These are phyloP conservation scores for Mortierella sp. DNA, from an alignment of 371 early-diverging fungal species.

Conservation along the genomic window DNA sequence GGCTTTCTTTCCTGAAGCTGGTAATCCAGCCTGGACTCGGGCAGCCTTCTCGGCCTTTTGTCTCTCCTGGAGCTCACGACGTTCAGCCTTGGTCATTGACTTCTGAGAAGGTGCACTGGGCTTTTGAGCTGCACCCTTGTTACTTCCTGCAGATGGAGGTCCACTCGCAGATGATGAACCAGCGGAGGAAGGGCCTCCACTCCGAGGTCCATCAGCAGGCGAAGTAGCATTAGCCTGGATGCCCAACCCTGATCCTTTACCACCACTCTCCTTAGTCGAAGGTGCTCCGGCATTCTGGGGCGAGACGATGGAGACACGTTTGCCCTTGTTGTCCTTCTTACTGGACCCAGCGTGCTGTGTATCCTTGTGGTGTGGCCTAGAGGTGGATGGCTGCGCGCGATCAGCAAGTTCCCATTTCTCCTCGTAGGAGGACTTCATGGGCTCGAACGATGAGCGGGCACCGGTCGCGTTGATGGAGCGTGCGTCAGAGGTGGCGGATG, in stretches of 20 bases:
- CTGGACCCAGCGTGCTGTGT: conserved; percentile 15
- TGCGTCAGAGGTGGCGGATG: conserved; percentile 26
- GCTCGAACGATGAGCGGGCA: conserved; percentile 46
- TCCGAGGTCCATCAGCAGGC: conserved; percentile 24
- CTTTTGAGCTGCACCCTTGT: conserved; percentile 30
- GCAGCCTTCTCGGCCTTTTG: conserved; percentile 80
- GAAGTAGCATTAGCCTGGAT: conserved; percentile 32
- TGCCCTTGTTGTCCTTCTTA: conserved; percentile 52
- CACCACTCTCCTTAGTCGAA: conserved; percentile 16
- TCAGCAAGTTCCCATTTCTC: conserved; percentile 49
- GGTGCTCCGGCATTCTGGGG: conserved; percentile 3
- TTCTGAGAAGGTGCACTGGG: conserved; percentile 51
- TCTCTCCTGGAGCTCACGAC: conserved; percentile 84
- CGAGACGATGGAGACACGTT: conserved; percentile 31
- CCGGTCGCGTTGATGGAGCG: conserved; percentile 37
- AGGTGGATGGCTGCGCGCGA: conserved; percentile 16
- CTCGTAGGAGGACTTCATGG: conserved; percentile 54
- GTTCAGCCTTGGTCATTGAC: conserved; percentile 90
- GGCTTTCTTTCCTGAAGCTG: conserved; percentile 54
- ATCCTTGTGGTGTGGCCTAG: conserved; percentile 34
- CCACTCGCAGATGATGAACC: conserved; percentile 3
- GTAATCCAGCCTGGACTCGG: conserved; percentile 61
- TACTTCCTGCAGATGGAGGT: conserved; percentile 16
- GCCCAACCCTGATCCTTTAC: conserved; percentile 44
- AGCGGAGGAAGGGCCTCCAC: too few species aligned